These are phyloP conservation scores for Anastatica hierochuntica DNA, from an alignment of 345 rosid species.

Conservation along the genomic window DNA sequence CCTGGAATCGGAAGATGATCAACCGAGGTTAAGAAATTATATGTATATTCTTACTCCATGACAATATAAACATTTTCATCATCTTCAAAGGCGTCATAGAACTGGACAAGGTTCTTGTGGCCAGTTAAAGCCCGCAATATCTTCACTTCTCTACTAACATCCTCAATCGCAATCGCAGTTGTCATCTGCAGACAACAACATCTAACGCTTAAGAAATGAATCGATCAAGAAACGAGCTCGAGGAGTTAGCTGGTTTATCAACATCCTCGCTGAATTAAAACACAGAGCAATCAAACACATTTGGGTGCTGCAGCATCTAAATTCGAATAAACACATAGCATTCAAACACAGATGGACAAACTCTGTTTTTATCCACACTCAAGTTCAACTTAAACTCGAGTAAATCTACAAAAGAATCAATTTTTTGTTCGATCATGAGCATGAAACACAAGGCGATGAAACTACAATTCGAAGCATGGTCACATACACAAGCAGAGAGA, in stretches of 20 bases:
- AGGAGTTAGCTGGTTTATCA: neutral
- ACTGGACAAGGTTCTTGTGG: slow-evolving; percentile 62
- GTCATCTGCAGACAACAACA: slow-evolving; percentile 49
- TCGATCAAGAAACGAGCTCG: neutral
- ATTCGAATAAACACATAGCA: no score
- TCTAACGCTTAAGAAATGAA: slow-evolving; percentile 4
- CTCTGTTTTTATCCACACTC: neutral
- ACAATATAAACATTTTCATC: slow-evolving; percentile 67
- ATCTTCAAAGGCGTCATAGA: slow-evolving; percentile 79
- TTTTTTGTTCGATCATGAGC: no score
- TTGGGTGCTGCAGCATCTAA: no score
- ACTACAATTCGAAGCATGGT: no score
- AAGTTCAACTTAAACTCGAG: no score
- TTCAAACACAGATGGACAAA: neutral
- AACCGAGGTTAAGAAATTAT: neutral
- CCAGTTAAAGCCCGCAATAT: slow-evolving; percentile 70
- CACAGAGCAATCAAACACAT: no score
- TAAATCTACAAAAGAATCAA: no score
- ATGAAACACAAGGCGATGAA: no score
- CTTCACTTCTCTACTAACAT: slow-evolving; percentile 87
- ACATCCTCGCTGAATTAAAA: neutral
- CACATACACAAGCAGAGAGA: no score
- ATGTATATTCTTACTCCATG: slow-evolving; percentile 62
- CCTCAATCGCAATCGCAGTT: slow-evolving; percentile 78
- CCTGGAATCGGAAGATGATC: neutral